Evolutionary conservation across 2,329 filamentous ascomycete species (phyloP), one percentile per base, ranked within the genome.

Genomic region (Aspergillus vadensis): DNA sequence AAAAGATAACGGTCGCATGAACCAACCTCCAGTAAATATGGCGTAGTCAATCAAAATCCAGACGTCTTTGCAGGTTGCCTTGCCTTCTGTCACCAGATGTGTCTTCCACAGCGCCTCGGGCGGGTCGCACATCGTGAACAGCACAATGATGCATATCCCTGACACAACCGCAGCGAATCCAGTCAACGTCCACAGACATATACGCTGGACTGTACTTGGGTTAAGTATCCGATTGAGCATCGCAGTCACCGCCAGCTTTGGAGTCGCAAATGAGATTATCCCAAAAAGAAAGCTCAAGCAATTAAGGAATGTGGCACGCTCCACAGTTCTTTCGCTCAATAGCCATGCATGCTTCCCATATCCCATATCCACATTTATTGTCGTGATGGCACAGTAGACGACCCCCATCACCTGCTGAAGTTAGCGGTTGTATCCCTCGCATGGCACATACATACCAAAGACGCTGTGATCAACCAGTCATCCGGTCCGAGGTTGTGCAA

Each of bases 81-180:
- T 66, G 2, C 47, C 76, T 68, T 2, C 67, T 64, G 17, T 72
- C 5, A 63, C 54, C 9, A 68, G 57, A 70, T 52, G 55, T 6
- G 57, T 61, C 25, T 76, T 66, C 81, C 81, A 83, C 21, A 77
- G 69, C 0, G 78, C 75, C 23, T 58, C 52, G 0, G 69, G 63
- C 0, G 81, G 81, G 2, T 67, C 68, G 66, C 81, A 83, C 60
- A 78, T 79, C 1, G 73, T 77, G 41, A 81, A 78, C 1, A 81
- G 63, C 5, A 81, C 71, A 15, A 80, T 62, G 17, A 81, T 72
- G 44, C 73, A 77, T 7, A 70, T 70, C 0, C 75, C 58, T 7
- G 79, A 66, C 2, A 72, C 69, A 9, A 73, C 36, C 9, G 74
- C 63, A 21, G 72, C 75, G 5, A 70, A 36, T 4, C 65, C 64